Percentiles rank a stretch among this genome's conserved stretches.
phyloP scores from a whole-genome alignment of 208 protist species.

The Balamuthia mandrillaris region DNA sequence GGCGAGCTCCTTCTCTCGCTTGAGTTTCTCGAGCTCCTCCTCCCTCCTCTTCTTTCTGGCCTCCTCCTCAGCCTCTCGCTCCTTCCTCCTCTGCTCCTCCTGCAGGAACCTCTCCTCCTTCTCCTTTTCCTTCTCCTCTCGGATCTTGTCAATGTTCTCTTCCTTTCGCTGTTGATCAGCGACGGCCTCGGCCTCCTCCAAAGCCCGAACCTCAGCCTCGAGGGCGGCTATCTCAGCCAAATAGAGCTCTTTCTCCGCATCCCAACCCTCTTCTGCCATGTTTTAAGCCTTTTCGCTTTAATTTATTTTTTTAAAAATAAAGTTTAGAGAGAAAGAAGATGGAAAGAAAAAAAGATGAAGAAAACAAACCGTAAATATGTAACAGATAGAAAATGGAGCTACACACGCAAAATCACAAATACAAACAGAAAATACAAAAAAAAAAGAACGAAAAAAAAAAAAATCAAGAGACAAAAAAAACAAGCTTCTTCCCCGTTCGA shows the following conservation, averaged over 20 bases:
- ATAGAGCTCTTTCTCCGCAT: background rate
- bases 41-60: background rate
- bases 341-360: no score
- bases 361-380: no score
- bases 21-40: no score
- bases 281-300: no score
- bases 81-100: background rate
- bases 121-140: background rate
- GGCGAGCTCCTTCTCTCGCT: no score
- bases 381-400: background rate
- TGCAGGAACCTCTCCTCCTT: background rate
- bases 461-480: background rate
- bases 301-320: no score
- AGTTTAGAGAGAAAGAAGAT: no score
- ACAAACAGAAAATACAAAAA: background rate
- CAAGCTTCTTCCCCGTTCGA: no score
- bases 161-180: background rate
- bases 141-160: background rate
- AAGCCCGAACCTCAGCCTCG: background rate
- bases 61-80: background rate
- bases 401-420: background rate
- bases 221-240: background rate
- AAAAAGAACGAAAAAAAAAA: background rate
- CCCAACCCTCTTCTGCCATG: background rate
- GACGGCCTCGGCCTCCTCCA: background rate